Conservation (phyloP, 306 rosid species). For the Pueraria montana region DNA sequence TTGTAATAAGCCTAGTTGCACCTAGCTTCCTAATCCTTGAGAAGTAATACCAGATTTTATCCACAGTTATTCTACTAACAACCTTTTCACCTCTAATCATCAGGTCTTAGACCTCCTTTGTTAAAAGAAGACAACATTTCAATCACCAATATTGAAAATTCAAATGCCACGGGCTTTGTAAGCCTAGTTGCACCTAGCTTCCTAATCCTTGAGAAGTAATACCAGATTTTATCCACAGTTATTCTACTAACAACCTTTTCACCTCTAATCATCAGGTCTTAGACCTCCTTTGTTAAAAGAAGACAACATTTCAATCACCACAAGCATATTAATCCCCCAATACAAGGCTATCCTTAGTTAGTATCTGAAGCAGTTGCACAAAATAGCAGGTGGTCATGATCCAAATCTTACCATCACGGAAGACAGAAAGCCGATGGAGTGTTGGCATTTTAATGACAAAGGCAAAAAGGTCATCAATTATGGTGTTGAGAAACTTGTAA, state of each 20-base stretch:
- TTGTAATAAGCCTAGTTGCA: constrained; percentile 3
- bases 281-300: background rate
- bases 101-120: background rate
- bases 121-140: constrained; percentile 8
- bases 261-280: background rate
- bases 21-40: background rate
- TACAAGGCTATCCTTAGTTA: constrained; percentile 12
- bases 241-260: constrained; percentile 9
- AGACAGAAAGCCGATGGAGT: constrained; percentile 96
- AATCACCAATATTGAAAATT: constrained; percentile 2
- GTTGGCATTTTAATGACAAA: constrained; percentile 98
- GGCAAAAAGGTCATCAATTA: constrained; percentile 97
- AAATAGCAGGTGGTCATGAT: constrained; percentile 26
- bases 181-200: constrained; percentile 18
- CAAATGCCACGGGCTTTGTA: background rate
- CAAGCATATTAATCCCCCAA: constrained; percentile 11
- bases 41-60: background rate
- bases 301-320: background rate
- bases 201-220: background rate
- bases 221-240: background rate
- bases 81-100: constrained; percentile 1
- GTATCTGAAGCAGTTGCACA: constrained; percentile 23
- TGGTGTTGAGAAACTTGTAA: constrained; percentile 98
- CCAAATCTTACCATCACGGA: constrained; percentile 94
- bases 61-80: constrained; percentile 20